Conservation (phyloP, 2,329 filamentous ascomycete species). For the Alternaria triticina region DNA sequence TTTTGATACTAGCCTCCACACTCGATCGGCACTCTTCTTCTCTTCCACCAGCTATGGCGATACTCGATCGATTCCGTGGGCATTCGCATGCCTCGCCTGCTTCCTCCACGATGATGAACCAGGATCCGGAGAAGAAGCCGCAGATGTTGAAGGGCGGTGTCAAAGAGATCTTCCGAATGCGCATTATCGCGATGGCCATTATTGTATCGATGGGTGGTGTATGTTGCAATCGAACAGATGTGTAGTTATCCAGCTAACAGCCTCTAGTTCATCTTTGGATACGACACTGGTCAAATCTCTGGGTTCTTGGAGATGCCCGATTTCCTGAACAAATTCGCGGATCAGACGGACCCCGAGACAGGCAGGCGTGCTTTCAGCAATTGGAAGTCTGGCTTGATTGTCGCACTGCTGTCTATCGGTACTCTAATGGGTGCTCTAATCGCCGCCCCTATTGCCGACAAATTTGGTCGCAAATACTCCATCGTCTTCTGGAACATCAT, state of each 20-base stretch:
- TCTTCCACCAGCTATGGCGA: constrained; percentile 22
- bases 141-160: constrained; percentile 28
- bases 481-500: constrained; percentile 69
- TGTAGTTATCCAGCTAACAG: background rate
- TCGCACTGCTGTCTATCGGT: constrained; percentile 66
- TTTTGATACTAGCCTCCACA: background rate
- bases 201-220: constrained; percentile 46
- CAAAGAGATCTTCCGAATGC: constrained; percentile 38
- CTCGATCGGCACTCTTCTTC: background rate
- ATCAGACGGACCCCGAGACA: constrained; percentile 26
- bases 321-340: constrained; percentile 39
- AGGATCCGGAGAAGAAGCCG: constrained; percentile 39
- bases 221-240: constrained; percentile 14
- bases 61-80: constrained; percentile 27
- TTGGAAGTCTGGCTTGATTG: constrained; percentile 42
- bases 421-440: constrained; percentile 75
- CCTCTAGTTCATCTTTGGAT: constrained; percentile 32
- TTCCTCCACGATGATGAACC: constrained; percentile 25
- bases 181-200: constrained; percentile 42
- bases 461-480: constrained; percentile 65
- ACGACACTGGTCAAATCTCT: constrained; percentile 46
- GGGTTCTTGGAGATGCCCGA: constrained; percentile 48
- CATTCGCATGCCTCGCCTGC: constrained; percentile 23
- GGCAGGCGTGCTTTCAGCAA: constrained; percentile 38
- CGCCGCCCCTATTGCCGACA: constrained; percentile 65